Evolutionary conservation across 352 stramenopile genomes (phyloP).

Genomic region (Pythium aphanidermatum): DNA sequence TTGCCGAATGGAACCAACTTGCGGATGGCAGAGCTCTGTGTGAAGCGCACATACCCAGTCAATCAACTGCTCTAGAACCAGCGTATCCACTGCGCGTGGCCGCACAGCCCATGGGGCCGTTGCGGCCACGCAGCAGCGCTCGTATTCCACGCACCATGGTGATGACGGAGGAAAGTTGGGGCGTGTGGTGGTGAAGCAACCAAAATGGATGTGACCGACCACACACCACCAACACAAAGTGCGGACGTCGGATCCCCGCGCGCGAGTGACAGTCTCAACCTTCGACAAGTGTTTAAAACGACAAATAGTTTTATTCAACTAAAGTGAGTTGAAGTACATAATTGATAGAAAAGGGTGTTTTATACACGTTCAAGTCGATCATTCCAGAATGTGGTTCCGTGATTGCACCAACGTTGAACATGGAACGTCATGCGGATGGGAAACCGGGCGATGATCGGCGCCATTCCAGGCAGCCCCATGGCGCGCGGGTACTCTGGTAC

Average conservation of each 20-base stretch:
- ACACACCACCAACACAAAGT: slow-evolving; percentile 1
- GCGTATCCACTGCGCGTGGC: too few relatives aligned
- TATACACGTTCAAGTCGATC: slow-evolving; percentile 13
- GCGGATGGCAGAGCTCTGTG: slow-evolving; percentile 40
- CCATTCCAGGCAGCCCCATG: too few relatives aligned
- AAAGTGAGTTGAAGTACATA: neutral
- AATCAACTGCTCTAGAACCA: too few relatives aligned
- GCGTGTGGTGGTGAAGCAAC: slow-evolving; percentile 19
- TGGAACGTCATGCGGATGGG: slow-evolving; percentile 6
- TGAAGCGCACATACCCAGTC: neutral
- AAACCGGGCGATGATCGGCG: too few relatives aligned
- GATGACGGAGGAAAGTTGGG: neutral
- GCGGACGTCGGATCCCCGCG: neutral
- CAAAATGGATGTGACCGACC: slow-evolving; percentile 15
- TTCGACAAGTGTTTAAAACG: slow-evolving; percentile 16
- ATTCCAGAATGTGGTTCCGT: slow-evolving; percentile 22
- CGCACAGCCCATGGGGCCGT: too few relatives aligned
- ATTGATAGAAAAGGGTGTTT: neutral
- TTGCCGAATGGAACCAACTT: slow-evolving; percentile 94
- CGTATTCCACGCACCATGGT: slow-evolving; percentile 22
- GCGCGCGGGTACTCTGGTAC: too few relatives aligned
- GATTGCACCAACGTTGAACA: slow-evolving; percentile 6
- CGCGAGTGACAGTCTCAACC: slow-evolving; percentile 2
- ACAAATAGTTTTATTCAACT: neutral
- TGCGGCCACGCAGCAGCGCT: too few relatives aligned